phyloP scores from a whole-genome alignment of 371 early-diverging fungal species.

The Mucor sp. region DNA sequence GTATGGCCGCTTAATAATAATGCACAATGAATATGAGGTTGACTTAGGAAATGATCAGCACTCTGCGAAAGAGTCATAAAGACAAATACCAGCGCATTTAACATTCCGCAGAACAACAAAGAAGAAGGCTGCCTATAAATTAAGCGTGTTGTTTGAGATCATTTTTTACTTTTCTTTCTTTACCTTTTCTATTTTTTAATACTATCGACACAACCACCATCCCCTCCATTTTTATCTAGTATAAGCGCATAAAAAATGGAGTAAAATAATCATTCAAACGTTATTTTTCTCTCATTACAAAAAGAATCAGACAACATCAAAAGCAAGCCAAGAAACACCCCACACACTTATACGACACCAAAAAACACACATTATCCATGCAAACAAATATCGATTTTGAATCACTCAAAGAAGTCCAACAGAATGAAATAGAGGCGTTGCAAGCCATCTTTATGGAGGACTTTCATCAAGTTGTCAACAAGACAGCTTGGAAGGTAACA shows the following conservation, averaged over 20 bases:
- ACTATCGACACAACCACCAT: neutral
- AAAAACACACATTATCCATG: neutral
- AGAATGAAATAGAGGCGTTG: slow-evolving; percentile 77
- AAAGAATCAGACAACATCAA: neutral
- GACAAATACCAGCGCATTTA: neutral
- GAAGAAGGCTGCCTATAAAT: no score
- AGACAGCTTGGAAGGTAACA: slow-evolving; percentile 78
- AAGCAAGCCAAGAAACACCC: neutral
- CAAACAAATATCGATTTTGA: slow-evolving; percentile 46
- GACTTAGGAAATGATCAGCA: no score
- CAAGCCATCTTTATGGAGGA: slow-evolving; percentile 76
- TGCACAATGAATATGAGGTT: no score
- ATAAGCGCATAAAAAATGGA: slow-evolving; percentile 3
- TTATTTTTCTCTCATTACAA: neutral
- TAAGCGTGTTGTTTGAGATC: neutral
- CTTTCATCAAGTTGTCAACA: slow-evolving; percentile 57
- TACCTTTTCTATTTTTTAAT: neutral
- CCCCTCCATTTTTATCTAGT: no score
- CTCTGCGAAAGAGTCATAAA: neutral
- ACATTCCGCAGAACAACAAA: neutral
- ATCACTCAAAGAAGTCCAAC: slow-evolving; percentile 68
- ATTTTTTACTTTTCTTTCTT: neutral
- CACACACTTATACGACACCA: neutral
- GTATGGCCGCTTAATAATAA: no score
- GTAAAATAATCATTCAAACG: neutral